Base-by-base conservation (phyloP, 1,139 yeast genomes). In the Groenewaldozyma auringiensis region DNA sequence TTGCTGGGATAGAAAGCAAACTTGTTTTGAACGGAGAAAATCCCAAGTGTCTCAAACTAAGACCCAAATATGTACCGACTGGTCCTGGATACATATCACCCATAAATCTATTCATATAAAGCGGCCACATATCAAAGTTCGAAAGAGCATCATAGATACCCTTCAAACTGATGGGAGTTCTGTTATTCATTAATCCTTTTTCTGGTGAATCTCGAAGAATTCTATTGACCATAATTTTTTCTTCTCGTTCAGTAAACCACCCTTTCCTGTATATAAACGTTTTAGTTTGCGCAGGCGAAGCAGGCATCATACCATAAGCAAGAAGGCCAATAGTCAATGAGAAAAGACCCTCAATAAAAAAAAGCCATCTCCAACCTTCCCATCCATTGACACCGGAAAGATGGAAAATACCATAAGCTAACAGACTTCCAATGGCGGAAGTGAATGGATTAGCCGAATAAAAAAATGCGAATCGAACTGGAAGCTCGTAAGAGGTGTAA, bases 151-250 rank as follows among this genome's bases (percentile, higher is more conserved):
- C 59, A 55, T 65, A 55, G 29, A 79, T 58, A 44, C 69, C 68
- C 42, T 54, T 63, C 18, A 63, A 56, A 4, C 69, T 59, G 8
- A 80, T 64, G 0, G 78, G 76, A 54, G 79, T 77, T 50, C 85
- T 65, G 55, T 80, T 80, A 58, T 79, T 72, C 84, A 79, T 78
- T 50, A 74, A 79, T n/a, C 84, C 83, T 62, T 80, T 80, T 3
- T 75, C 64, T 2, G 85, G 84, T 53, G 80, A 85, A 54, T 80
- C 85, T 50, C 84, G 63, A 43, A 80, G 66, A 0, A 79, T 69
- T 47, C 81, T 67, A 56, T 78, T 80, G 33, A 79, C 82, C 20
- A 78, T 71, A 41, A 80, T 77, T 47, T 71, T 76, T 49, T 74
- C 79, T 53, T 80, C 83, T n/a, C 79, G 64, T 2, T 72, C 79